These are phyloP conservation scores for Cryptococcus depauperatus DNA, from an alignment of 1,284 basidiomycete species.

Conservation along the genomic window DNA sequence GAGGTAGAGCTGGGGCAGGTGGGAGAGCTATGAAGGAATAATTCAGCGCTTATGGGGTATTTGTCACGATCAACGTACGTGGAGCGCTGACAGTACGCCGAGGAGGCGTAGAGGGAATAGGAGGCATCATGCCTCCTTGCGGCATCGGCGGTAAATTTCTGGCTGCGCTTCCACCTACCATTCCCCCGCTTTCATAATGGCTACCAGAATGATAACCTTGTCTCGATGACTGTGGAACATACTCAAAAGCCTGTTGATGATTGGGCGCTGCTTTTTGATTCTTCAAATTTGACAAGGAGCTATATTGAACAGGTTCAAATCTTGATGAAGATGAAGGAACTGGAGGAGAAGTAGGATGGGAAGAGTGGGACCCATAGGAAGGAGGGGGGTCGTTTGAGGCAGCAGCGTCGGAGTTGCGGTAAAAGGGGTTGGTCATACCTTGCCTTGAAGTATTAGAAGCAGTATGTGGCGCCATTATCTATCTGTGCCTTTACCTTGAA, in stretches of 20 bases:
- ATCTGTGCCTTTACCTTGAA: no score
- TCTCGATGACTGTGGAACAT: slow-evolving; percentile 13
- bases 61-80: no score
- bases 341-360: slow-evolving; percentile 3
- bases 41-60: no score
- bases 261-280: slow-evolving; percentile 5
- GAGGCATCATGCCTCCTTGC: slow-evolving; percentile 15
- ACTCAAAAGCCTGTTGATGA: slow-evolving; percentile 4
- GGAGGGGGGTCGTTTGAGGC: slow-evolving; percentile 7
- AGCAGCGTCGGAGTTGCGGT: neutral
- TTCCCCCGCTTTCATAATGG: neutral
- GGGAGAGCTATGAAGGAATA: no score
- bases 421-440: slow-evolving; percentile 12
- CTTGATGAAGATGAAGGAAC: neutral
- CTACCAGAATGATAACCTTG: slow-evolving; percentile 13
- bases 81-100: slow-evolving; percentile 4
- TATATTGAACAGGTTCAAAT: slow-evolving; percentile 13
- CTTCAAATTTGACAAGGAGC: slow-evolving; percentile 15
- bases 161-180: slow-evolving; percentile 3
- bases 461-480: no score
- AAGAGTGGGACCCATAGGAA: slow-evolving; percentile 4
- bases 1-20: neutral
- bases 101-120: slow-evolving; percentile 8
- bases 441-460: no score
- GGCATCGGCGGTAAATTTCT: slow-evolving; percentile 18